Evolutionary conservation across 2,329 filamentous ascomycete genomes (phyloP).

Genomic region (Xylaria sp.): DNA sequence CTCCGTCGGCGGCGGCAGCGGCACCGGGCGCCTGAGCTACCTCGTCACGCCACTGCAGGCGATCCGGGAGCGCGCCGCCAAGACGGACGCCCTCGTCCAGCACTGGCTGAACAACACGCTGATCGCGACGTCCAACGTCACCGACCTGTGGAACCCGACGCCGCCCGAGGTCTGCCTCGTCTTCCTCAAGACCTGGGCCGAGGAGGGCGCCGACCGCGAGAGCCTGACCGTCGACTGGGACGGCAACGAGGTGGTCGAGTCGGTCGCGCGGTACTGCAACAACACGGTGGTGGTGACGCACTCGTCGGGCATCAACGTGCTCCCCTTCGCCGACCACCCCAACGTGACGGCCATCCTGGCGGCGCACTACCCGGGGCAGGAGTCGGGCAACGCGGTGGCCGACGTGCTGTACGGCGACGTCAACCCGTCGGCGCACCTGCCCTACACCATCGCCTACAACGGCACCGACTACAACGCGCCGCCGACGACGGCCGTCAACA

Average conservation of each 20-base stretch:
- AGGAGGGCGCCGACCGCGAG: slow-evolving; percentile 63
- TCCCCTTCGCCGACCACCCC: slow-evolving; percentile 57
- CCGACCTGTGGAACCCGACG: slow-evolving; percentile 50
- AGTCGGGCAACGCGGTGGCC: slow-evolving; percentile 62
- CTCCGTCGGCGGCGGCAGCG: slow-evolving; percentile 62
- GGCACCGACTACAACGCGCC: slow-evolving; percentile 51
- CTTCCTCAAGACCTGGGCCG: slow-evolving; percentile 66
- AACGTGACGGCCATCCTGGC: slow-evolving; percentile 66
- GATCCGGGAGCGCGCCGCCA: slow-evolving; percentile 52
- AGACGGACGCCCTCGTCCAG: slow-evolving; percentile 48
- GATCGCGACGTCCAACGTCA: slow-evolving; percentile 41
- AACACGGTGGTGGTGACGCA: slow-evolving; percentile 62
- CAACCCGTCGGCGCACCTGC: slow-evolving; percentile 62
- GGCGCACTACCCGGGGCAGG: slow-evolving; percentile 62
- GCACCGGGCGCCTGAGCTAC: slow-evolving; percentile 56
- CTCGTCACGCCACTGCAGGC: slow-evolving; percentile 58
- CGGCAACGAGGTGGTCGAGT: slow-evolving; percentile 61
- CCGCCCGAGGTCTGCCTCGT: slow-evolving; percentile 68
- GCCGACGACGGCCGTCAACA: slow-evolving; percentile 42
- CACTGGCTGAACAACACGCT: slow-evolving; percentile 47
- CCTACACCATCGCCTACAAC: slow-evolving; percentile 69
- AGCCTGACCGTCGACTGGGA: slow-evolving; percentile 62
- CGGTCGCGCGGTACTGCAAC: slow-evolving; percentile 46
- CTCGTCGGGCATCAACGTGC: slow-evolving; percentile 59
- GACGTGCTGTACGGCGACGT: slow-evolving; percentile 64